These are phyloP conservation scores for Polyporus arcularius DNA, from an alignment of 768 basidiomycete species.

Conservation along the genomic window DNA sequence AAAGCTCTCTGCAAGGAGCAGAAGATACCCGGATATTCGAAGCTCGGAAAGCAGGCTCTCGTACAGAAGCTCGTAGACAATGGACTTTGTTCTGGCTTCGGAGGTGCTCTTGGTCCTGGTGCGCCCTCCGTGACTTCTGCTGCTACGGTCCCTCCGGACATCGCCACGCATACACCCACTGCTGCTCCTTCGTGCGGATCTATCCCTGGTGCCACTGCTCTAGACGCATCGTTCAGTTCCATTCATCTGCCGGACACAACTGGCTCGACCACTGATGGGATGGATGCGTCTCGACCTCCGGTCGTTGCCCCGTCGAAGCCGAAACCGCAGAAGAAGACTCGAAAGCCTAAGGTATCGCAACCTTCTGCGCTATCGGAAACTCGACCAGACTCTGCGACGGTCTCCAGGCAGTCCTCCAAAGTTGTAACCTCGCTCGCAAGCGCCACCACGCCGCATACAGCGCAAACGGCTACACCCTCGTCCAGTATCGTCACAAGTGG, in stretches of 20 bases:
- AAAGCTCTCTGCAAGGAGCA: conserved; percentile 69
- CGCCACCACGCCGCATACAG: no score
- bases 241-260: no score
- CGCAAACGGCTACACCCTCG: no score
- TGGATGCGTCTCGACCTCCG: neutral
- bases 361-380: neutral
- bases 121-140: neutral
- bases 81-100: neutral
- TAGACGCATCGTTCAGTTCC: no score
- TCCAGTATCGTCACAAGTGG: no score
- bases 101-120: neutral
- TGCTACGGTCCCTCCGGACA: neutral
- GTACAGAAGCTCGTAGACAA: conserved; percentile 45
- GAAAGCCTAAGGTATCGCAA: neutral
- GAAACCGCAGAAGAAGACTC: neutral
- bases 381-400: no score
- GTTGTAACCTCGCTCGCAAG: no score
- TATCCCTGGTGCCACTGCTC: neutral
- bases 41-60: conserved; percentile 58
- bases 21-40: conserved; percentile 64
- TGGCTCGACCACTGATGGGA: neutral
- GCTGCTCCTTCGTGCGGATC: neutral
- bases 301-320: neutral
- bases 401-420: no score
- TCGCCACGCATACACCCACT: neutral